Evolutionary conservation across 345 rosid genomes (phyloP).

Genomic region (Balakata baccata): DNA sequence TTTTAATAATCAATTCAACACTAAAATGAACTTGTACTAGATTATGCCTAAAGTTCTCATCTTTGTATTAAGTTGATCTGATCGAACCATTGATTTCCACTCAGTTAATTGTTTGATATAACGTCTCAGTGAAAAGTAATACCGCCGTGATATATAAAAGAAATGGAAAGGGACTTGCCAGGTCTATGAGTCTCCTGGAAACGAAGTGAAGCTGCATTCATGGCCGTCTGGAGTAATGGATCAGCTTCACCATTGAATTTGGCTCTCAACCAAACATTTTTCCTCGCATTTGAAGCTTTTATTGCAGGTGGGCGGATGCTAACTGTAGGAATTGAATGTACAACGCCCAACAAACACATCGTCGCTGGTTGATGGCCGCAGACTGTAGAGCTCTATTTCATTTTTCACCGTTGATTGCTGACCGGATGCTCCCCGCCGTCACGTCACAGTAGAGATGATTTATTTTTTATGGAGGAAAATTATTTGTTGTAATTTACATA

Average conservation of each 20-base stretch:
- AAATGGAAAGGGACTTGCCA: conserved; percentile 31
- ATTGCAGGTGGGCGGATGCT: conserved; percentile 11
- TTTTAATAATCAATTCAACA: background rate
- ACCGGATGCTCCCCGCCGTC: background rate
- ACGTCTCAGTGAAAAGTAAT: conserved; percentile 20
- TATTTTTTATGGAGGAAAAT: background rate
- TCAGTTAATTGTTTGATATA: conserved; percentile 20
- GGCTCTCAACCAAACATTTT: conserved; percentile 35
- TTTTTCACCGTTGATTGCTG: background rate
- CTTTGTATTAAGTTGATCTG: background rate
- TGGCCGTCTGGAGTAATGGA: conserved; percentile 59
- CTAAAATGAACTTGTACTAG: background rate
- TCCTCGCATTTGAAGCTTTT: conserved; percentile 21
- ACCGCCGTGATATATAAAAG: background rate
- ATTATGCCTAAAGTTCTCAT: background rate
- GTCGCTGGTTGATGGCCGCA: background rate
- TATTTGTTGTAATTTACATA: background rate
- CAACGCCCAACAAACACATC: conserved; percentile 29
- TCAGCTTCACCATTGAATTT: conserved; percentile 44
- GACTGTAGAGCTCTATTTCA: background rate
- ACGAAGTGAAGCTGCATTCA: conserved; percentile 66
- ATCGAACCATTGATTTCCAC: background rate
- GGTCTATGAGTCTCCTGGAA: conserved; percentile 71
- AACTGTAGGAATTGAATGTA: conserved; percentile 8
- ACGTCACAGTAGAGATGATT: background rate